Conservation (phyloP, 192 early-diverging fungal genomes). For the Rhizoclosmatium globosum region DNA sequence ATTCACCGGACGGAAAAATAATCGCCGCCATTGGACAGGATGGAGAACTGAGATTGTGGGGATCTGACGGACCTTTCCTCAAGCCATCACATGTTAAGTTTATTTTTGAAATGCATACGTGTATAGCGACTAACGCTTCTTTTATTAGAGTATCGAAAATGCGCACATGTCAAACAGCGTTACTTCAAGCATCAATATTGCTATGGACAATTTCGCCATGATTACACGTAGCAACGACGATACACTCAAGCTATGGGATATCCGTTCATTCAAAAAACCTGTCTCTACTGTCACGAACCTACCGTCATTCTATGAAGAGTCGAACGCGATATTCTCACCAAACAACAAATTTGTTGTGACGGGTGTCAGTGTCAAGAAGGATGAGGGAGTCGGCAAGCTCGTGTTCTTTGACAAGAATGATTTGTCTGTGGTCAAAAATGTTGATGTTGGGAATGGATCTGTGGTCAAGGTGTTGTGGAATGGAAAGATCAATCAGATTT, state of each 20-base stretch:
- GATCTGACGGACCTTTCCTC: conserved; percentile 66
- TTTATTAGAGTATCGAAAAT: conserved; percentile 60
- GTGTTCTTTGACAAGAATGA: conserved; percentile 71
- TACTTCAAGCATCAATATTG: conserved; percentile 75
- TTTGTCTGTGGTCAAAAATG: conserved; percentile 57
- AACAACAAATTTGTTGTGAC: conserved; percentile 80
- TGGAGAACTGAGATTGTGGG: conserved; percentile 83
- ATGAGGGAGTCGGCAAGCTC: conserved; percentile 68
- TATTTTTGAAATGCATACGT: background rate
- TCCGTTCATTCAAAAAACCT: conserved; percentile 76
- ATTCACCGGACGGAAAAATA: conserved; percentile 73
- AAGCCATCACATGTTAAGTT: conserved; percentile 68
- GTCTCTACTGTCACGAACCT: conserved; percentile 64
- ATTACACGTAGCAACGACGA: conserved; percentile 85
- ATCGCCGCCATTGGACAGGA: conserved; percentile 76
- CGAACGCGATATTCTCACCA: conserved; percentile 86
- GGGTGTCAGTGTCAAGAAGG: conserved; percentile 78
- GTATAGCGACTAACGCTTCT: background rate
- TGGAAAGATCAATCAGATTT: conserved; percentile 85
- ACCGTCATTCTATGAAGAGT: conserved; percentile 72
- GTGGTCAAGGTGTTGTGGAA: conserved; percentile 88
- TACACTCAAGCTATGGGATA: conserved; percentile 94
- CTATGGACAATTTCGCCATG: conserved; percentile 68
- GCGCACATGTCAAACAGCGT: conserved; percentile 77
- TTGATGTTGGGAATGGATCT: conserved; percentile 57